A percentile compares a stretch with the other conserved stretches of the same genome.
phyloP scores from a whole-genome alignment of 78 protist genomes.

The Dictyostelium purpureum region DNA sequence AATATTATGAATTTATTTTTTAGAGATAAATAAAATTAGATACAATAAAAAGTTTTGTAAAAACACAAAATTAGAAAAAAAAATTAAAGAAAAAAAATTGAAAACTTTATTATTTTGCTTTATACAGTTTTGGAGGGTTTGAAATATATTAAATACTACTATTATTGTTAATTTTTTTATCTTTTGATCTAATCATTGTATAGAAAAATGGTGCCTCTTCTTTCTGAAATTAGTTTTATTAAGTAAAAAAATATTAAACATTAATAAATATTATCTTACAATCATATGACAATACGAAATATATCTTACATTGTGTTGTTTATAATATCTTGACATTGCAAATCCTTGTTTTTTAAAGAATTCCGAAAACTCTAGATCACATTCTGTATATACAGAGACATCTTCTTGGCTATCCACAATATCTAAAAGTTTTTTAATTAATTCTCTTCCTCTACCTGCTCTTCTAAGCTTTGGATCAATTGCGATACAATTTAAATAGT shows the following conservation, averaged over 20 bases:
- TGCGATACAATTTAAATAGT: constrained; percentile 15
- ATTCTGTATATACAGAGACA: constrained; percentile 32
- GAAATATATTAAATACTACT: neutral
- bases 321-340: neutral
- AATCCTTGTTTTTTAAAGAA: constrained; percentile 28
- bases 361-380: neutral
- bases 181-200: constrained; percentile 14
- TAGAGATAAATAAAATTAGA: too few relatives aligned
- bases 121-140: too few relatives aligned
- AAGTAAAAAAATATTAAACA: too few relatives aligned
- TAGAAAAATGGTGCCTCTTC: neutral
- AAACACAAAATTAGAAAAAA: too few relatives aligned
- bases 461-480: neutral
- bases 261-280: too few relatives aligned
- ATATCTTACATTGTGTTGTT: neutral
- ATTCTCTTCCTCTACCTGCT: neutral
- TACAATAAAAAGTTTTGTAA: too few relatives aligned
- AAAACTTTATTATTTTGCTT: too few relatives aligned
- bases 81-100: too few relatives aligned
- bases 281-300: too few relatives aligned
- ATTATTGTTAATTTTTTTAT: neutral
- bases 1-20: too few relatives aligned
- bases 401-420: constrained; percentile 66
- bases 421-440: neutral
- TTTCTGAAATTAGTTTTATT: too few relatives aligned